Conservation (phyloP, 208 protist species). For the Trypanosomatidae sp. region DNA sequence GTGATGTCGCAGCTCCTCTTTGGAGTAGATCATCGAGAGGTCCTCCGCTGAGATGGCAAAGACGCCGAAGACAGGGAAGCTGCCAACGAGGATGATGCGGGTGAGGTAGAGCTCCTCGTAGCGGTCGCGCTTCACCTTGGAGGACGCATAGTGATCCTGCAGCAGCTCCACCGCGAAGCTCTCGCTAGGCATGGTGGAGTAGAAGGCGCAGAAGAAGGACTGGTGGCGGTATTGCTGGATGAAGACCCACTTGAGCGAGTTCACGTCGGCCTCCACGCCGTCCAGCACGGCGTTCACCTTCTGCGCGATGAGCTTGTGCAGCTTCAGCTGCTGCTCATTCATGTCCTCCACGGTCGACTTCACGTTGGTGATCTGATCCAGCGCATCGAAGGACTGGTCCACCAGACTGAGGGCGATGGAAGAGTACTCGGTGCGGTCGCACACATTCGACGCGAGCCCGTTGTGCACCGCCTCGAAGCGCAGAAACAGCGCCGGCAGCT, state of each 20-base stretch:
- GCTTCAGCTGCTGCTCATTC: conserved; percentile 48
- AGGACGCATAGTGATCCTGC: conserved; percentile 63
- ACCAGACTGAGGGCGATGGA: conserved; percentile 73
- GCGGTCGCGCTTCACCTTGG: conserved; percentile 65
- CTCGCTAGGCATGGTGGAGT: conserved; percentile 47
- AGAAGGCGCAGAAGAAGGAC: conserved; percentile 89
- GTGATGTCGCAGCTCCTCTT: conserved; percentile 87
- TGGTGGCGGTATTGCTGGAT: conserved; percentile 90
- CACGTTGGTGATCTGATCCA: conserved; percentile 75
- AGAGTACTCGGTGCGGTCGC: conserved; percentile 73
- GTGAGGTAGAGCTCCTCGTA: conserved; percentile 88
- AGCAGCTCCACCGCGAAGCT: conserved; percentile 64
- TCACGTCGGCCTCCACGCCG: conserved; percentile 39
- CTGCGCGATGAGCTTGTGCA: conserved; percentile 32
- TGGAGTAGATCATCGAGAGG: conserved; percentile 68
- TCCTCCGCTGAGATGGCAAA: conserved; percentile 82
- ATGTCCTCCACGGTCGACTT: conserved; percentile 30
- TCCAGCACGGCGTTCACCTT: conserved; percentile 53
- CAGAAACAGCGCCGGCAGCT: conserved; percentile 73
- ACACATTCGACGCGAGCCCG: conserved; percentile 47
- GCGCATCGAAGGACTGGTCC: conserved; percentile 78
- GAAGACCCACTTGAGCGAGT: conserved; percentile 68
- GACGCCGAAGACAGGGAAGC: conserved; percentile 77
- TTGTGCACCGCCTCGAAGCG: conserved; percentile 79
- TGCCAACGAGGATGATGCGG: conserved; percentile 64